Evolutionary conservation across 148 eudicot genomes (phyloP), one percentile per base, ranked within the genome.

Genomic region (Arbutus unedo): DNA sequence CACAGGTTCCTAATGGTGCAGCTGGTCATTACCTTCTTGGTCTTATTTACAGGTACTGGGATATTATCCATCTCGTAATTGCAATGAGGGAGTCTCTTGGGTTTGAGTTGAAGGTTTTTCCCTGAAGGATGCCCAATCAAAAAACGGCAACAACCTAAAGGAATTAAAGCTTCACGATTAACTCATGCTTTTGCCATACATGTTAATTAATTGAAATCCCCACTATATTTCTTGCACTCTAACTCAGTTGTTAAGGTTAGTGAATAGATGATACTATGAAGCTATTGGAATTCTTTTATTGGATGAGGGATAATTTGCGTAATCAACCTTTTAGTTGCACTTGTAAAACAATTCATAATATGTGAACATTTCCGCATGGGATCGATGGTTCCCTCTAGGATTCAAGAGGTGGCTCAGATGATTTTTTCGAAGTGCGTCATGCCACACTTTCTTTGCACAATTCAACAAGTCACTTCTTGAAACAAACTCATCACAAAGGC

Each of bases 1-100:
- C 70, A 9, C 91, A 95, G 98, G 90, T 95, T 77, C 98, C 95
- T 50, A 92, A 93, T 90, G 99, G 98, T 74, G 98, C 99, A 81
- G 95, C 99, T 85, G 99, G 99, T 81, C 99, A 94, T 89, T 94
- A 94, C 87, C 99, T 96, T 86, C 98, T 96, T 82, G 99, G 98
- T 83, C 99, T 94, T 77, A 85, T 94, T 82, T 94, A 91, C 86
- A 96, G 99, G 99, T 92, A 62, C 38, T n/a, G 14, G 49, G 21
- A 64, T 59, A 38, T 55, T 53, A 31, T 62, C 6, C 25, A 16
- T 5, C 31, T 47, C 21, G 21, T n/a, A 11, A 57, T 3, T 78
- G 57, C 41, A 49, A 49, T 50, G 23, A 75, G 57, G 78, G 78
- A 75, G 31, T 75, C 41, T 49, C 16, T 49, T 49, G 57, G 18